Evolutionary conservation across 352 stramenopile genomes (phyloP).

Genomic region (Blastocystis sp.): DNA sequence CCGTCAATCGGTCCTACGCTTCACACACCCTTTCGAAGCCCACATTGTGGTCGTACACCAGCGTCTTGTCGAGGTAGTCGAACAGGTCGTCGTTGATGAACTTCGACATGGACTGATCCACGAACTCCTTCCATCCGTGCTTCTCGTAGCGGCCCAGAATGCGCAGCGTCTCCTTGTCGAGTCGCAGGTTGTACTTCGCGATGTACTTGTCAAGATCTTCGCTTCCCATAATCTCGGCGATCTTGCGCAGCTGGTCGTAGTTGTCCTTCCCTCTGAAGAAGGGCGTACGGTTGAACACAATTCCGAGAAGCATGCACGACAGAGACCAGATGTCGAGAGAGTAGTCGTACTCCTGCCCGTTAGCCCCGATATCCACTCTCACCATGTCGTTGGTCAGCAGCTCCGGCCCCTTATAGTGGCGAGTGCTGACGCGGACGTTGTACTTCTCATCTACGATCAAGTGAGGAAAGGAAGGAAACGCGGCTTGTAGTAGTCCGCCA

Average conservation of each 20-base stretch:
- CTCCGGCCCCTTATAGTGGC: constrained; percentile 98
- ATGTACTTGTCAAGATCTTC: constrained; percentile 98
- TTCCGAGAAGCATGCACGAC: constrained; percentile 91
- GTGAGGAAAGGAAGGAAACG: constrained; percentile 54
- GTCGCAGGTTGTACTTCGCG: constrained; percentile 95
- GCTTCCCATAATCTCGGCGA: constrained; percentile 92
- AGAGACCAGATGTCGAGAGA: constrained; percentile 98
- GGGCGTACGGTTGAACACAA: constrained; percentile 91
- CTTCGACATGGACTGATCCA: constrained; percentile 75
- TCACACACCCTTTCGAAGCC: constrained; percentile 77
- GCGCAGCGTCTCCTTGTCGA: constrained; percentile 80
- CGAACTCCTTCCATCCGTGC: constrained; percentile 87
- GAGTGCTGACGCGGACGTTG: constrained; percentile 95
- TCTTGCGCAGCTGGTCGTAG: constrained; percentile 98
- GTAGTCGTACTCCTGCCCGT: constrained; percentile 98
- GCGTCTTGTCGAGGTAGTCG: constrained; percentile 87
- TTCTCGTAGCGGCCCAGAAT: constrained; percentile 92
- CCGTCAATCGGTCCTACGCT: constrained; percentile 87
- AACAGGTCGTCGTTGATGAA: constrained; percentile 95
- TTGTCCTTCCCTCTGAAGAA: constrained; percentile 99
- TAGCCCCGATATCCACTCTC: not conserved
- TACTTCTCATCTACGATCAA: constrained; percentile 76
- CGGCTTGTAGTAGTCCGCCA: constrained; percentile 98
- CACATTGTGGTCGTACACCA: constrained; percentile 76
- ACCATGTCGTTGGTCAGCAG: constrained; percentile 86